A percentile compares a stretch with the other conserved stretches of the same genome.
phyloP scores from a whole-genome alignment of 2,329 filamentous ascomycete species.

The Cyphellophora europaea region DNA sequence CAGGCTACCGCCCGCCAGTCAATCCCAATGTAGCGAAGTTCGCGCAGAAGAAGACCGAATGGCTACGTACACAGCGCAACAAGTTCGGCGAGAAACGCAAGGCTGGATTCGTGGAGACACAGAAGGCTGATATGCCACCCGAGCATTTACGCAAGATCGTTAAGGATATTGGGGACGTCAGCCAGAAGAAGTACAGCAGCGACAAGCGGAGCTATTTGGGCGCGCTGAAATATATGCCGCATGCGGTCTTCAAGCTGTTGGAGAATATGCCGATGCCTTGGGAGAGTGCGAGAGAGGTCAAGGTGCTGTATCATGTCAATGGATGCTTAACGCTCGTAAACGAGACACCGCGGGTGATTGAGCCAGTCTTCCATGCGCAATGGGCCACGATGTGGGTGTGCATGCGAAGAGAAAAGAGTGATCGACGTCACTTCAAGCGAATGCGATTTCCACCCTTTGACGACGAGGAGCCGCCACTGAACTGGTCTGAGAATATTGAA shows the following conservation, averaged over 20 bases:
- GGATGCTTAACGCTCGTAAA: conserved; percentile 95
- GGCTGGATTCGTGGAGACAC: conserved; percentile 91
- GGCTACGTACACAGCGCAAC: conserved; percentile 82
- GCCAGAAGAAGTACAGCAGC: conserved; percentile 97
- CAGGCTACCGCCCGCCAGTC: conserved; percentile 69
- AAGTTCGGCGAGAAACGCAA: conserved; percentile 96
- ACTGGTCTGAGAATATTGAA: conserved; percentile 98
- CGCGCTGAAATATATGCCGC: conserved; percentile 97
- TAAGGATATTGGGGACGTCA: conserved; percentile 96
- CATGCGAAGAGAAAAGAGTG: conserved; percentile 96
- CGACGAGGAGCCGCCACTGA: conserved; percentile 93
- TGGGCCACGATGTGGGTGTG: conserved; percentile 99
- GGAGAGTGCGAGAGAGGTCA: conserved; percentile 93
- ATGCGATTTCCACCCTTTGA: conserved; percentile 99
- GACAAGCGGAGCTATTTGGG: conserved; percentile 98
- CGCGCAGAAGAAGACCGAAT: conserved; percentile 98
- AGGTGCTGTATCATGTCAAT: conserved; percentile 97
- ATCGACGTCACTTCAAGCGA: conserved; percentile 89
- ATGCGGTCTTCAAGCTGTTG: conserved; percentile 89
- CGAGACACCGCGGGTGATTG: conserved; percentile 91
- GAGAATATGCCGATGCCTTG: conserved; percentile 99
- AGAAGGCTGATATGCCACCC: conserved; percentile 97
- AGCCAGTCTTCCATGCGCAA: conserved; percentile 94
- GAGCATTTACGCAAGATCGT: conserved; percentile 98
- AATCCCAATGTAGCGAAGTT: conserved; percentile 89